Evolutionary conservation across 2,329 filamentous ascomycete genomes (phyloP).

Genomic region (Drechslerella stenobrocha): DNA sequence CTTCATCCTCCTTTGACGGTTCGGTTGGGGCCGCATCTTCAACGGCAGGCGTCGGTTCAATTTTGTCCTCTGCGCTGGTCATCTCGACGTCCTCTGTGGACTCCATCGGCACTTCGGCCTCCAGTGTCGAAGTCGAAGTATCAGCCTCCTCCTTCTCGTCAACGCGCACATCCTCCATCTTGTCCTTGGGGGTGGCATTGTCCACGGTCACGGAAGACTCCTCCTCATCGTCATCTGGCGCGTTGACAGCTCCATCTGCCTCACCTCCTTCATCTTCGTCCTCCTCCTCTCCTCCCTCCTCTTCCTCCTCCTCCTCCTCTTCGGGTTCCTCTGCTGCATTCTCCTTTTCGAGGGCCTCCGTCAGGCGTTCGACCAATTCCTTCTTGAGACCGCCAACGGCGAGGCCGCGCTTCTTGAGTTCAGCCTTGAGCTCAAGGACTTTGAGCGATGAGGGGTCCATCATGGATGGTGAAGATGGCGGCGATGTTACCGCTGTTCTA

Average conservation of each 20-base stretch:
- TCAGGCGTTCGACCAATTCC: conserved; percentile 69
- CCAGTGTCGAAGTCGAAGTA: conserved; percentile 13
- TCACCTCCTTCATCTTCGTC: conserved; percentile 23
- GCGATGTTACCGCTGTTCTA: background rate
- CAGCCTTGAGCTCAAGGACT: conserved; percentile 73
- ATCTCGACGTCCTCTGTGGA: conserved; percentile 12
- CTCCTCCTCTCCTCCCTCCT: conserved; percentile 25
- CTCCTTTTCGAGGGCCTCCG: conserved; percentile 56
- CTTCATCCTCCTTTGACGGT: conserved; percentile 13
- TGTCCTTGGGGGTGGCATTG: conserved; percentile 12
- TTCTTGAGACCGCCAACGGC: conserved; percentile 71
- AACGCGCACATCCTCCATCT: conserved; percentile 18
- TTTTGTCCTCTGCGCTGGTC: conserved; percentile 45
- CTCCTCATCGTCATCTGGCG: conserved; percentile 15
- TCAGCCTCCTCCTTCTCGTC: conserved; percentile 28
- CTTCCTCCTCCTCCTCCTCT: conserved; percentile 50
- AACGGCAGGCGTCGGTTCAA: conserved; percentile 1
- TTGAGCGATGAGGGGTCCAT: conserved; percentile 60
- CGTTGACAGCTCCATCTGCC: conserved; percentile 16
- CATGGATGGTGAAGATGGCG: background rate
- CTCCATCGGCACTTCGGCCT: conserved; percentile 23
- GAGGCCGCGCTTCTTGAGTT: conserved; percentile 73
- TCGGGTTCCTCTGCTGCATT: conserved; percentile 54
- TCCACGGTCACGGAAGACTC: conserved; percentile 18
- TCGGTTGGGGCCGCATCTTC: background rate